A percentile compares a stretch with the other conserved stretches of the same genome.
phyloP scores from a whole-genome alignment of 2,329 filamentous ascomycete species.

The Fusarium agapanthi region DNA sequence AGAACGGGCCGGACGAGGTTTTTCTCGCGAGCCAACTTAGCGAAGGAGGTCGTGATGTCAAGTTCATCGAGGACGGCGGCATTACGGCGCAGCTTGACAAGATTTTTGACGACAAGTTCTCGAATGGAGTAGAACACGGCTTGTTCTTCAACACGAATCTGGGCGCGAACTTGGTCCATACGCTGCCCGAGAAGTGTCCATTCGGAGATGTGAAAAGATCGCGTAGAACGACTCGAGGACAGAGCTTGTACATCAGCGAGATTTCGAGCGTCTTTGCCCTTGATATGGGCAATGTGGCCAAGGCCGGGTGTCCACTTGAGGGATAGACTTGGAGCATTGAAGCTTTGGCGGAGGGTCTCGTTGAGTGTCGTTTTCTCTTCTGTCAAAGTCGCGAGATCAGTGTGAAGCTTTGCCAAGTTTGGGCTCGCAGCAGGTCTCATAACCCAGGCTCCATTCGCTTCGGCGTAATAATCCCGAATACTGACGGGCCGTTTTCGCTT shows the following conservation, averaged over 20 bases:
- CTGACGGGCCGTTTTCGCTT: constrained; percentile 57
- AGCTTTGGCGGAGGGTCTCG: constrained; percentile 66
- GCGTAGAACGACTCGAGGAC: constrained; percentile 82
- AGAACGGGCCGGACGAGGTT: constrained; percentile 77
- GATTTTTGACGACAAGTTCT: constrained; percentile 77
- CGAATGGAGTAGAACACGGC: constrained; percentile 80
- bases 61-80: constrained; percentile 92
- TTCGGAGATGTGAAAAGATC: constrained; percentile 82
- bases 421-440: constrained; percentile 76
- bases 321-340: constrained; percentile 72
- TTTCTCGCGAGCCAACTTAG: constrained; percentile 78
- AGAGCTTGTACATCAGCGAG: constrained; percentile 56
- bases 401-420: constrained; percentile 73
- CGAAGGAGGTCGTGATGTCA: constrained; percentile 88
- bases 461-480: constrained; percentile 65
- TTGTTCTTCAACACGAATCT: constrained; percentile 86
- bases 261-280: constrained; percentile 73
- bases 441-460: constrained; percentile 69
- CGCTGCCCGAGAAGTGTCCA: constrained; percentile 85
- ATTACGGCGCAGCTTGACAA: constrained; percentile 88
- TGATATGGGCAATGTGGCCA: constrained; percentile 91
- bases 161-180: constrained; percentile 79
- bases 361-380: constrained; percentile 69
- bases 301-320: constrained; percentile 88
- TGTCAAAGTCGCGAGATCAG: constrained; percentile 67